Percentiles rank a stretch among this genome's conserved stretches.
Evolutionary conservation across 306 rosid genomes (phyloP).

Genomic region (Rubus idaeus): DNA sequence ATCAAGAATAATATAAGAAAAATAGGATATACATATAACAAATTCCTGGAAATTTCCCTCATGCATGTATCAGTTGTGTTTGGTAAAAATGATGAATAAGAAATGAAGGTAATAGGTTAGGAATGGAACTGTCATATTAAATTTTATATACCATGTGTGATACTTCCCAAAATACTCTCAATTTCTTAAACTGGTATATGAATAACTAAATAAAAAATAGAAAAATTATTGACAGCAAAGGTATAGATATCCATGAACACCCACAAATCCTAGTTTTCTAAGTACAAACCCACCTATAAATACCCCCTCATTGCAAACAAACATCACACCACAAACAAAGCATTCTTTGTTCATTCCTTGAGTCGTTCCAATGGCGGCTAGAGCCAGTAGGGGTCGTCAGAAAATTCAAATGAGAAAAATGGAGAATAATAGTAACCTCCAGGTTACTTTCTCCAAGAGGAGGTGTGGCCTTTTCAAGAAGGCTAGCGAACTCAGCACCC

Average conservation of each 20-base stretch:
- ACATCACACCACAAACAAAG: neutral
- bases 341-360: neutral
- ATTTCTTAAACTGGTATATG: neutral
- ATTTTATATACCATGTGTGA: neutral
- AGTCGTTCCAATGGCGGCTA: neutral
- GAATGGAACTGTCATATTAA: neutral
- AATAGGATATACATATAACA: neutral
- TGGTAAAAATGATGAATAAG: neutral
- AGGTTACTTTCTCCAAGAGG: slow-evolving; percentile 60
- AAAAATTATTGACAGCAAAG: neutral
- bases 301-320: neutral
- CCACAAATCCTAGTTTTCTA: neutral
- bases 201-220: neutral
- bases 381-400: slow-evolving; percentile 34
- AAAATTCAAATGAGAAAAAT: slow-evolving; percentile 43
- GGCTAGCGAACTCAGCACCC: slow-evolving; percentile 46
- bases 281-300: neutral
- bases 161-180: neutral
- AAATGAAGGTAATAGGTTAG: neutral
- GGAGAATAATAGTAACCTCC: slow-evolving; percentile 37
- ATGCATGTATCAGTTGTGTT: neutral
- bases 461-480: slow-evolving; percentile 52
- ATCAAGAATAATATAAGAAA: neutral
- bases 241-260: neutral
- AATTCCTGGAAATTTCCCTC: neutral